Evolutionary conservation across 2,329 filamentous ascomycete species (phyloP).

Genomic region (Cercospora janseana): DNA sequence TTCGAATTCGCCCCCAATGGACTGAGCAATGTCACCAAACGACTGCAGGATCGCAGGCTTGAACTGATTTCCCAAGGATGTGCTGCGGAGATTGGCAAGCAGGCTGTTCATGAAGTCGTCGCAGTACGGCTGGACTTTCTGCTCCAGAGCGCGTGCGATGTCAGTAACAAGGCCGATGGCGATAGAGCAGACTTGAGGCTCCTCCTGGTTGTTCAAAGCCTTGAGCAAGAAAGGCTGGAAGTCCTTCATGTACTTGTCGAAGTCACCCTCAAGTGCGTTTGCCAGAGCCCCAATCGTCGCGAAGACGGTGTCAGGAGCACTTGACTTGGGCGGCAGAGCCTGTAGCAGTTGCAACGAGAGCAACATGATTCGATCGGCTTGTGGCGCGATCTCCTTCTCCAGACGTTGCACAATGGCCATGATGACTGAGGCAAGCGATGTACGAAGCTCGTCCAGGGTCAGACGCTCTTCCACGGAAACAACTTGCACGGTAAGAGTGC

Average conservation of each 20-base stretch:
- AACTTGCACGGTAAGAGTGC: slow-evolving; percentile 88
- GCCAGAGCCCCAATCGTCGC: slow-evolving; percentile 88
- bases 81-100: slow-evolving; percentile 84
- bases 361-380: slow-evolving; percentile 92
- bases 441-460: slow-evolving; percentile 96
- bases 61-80: slow-evolving; percentile 87
- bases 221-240: slow-evolving; percentile 92
- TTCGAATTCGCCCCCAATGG: slow-evolving; percentile 88
- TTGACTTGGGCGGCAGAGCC: slow-evolving; percentile 78
- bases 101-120: slow-evolving; percentile 98
- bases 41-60: slow-evolving; percentile 97
- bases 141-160: slow-evolving; percentile 85
- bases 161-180: slow-evolving; percentile 97
- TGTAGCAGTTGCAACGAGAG: slow-evolving; percentile 76
- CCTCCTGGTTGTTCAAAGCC: slow-evolving; percentile 91
- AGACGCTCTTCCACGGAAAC: slow-evolving; percentile 97
- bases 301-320: slow-evolving; percentile 90
- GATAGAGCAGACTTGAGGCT: slow-evolving; percentile 90
- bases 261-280: slow-evolving; percentile 86
- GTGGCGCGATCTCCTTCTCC: slow-evolving; percentile 84
- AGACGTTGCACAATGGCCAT: slow-evolving; percentile 88
- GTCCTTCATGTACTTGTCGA: slow-evolving; percentile 95
- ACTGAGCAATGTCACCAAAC: slow-evolving; percentile 95
- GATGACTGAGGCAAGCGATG: slow-evolving; percentile 85
- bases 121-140: slow-evolving; percentile 90